A percentile compares a stretch with the other conserved stretches of the same genome.
Evolutionary conservation across 345 rosid species (phyloP).

Genomic region (Citrus cavaleriei): DNA sequence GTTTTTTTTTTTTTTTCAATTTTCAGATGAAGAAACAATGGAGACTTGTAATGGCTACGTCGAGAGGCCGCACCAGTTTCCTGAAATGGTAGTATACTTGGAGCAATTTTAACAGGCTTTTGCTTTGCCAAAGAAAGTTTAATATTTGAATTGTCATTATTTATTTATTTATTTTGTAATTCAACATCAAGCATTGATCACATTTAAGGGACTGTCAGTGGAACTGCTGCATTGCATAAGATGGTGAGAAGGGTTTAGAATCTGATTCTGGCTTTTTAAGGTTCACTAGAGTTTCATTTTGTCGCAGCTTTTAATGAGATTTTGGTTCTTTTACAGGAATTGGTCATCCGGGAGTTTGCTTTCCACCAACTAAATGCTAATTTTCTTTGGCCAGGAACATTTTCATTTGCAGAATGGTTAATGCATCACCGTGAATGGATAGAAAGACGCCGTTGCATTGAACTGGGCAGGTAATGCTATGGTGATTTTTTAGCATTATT

Average conservation of each 20-base stretch:
- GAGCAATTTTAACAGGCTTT: neutral
- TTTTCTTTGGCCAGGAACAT: constrained; percentile 97
- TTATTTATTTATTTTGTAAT: too few relatives aligned
- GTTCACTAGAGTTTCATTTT: neutral
- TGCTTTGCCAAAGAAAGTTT: neutral
- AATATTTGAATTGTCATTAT: neutral
- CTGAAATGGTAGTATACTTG: constrained; percentile 50
- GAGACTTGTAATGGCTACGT: constrained; percentile 52
- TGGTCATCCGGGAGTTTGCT: constrained; percentile 72
- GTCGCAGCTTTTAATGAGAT: neutral
- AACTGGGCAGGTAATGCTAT: constrained; percentile 75
- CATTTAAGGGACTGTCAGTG: neutral
- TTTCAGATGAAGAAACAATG: constrained; percentile 41
- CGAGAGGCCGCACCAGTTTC: constrained; percentile 83
- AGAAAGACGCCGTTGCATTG: constrained; percentile 63
- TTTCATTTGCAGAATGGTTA: constrained; percentile 91
- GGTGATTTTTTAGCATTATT: too few relatives aligned
- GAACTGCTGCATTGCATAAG: neutral
- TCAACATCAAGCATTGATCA: neutral
- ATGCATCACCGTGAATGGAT: constrained; percentile 43
- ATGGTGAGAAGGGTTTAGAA: neutral
- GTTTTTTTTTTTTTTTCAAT: neutral
- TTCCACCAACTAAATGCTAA: constrained; percentile 95
- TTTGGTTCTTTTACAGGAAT: constrained; percentile 51
- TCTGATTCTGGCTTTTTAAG: neutral